A percentile compares a stretch with the other conserved stretches of the same genome.
These are phyloP conservation scores for Suillus alpinus DNA, from an alignment of 768 basidiomycete species.

Conservation along the genomic window DNA sequence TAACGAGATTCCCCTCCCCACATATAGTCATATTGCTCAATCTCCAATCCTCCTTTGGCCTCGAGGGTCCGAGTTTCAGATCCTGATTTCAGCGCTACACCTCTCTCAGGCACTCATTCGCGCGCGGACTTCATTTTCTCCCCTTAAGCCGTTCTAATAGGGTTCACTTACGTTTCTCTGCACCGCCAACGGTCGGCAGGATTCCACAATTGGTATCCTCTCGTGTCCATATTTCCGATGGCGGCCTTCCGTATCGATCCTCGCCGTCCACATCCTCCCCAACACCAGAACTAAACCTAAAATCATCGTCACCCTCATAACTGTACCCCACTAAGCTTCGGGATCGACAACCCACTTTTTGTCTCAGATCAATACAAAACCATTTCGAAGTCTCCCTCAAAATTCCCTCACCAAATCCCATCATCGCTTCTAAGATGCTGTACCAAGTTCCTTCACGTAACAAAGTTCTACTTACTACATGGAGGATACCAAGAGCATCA, in stretches of 20 bases:
- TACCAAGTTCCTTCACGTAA: constrained; percentile 6
- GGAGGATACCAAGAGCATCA: not conserved
- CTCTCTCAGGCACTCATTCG: constrained; percentile 19
- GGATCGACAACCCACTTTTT: not conserved
- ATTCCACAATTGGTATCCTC: not conserved
- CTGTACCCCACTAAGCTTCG: not conserved
- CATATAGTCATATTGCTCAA: constrained; percentile 24
- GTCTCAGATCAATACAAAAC: not conserved
- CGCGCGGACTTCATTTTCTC: constrained; percentile 23
- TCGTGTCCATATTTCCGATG: not conserved
- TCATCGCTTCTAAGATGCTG: constrained; percentile 5
- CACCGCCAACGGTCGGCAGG: constrained; percentile 20
- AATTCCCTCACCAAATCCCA: constrained; percentile 3
- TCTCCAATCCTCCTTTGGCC: constrained; percentile 6
- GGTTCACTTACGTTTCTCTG: constrained; percentile 9
- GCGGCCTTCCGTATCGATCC: constrained; percentile 1
- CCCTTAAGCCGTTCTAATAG: constrained; percentile 20
- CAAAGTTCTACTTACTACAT: not conserved
- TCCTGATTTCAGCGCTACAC: constrained; percentile 20
- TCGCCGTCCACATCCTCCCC: not conserved
- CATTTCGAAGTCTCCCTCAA: not conserved
- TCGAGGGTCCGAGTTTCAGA: constrained; percentile 31
- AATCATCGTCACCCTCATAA: not conserved
- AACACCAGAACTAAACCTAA: not conserved
- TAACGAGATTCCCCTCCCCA: constrained; percentile 15